A percentile compares a stretch with the other conserved stretches of the same genome.
These are phyloP conservation scores for Durio zibethinus DNA, from an alignment of 345 rosid species.

Conservation along the genomic window DNA sequence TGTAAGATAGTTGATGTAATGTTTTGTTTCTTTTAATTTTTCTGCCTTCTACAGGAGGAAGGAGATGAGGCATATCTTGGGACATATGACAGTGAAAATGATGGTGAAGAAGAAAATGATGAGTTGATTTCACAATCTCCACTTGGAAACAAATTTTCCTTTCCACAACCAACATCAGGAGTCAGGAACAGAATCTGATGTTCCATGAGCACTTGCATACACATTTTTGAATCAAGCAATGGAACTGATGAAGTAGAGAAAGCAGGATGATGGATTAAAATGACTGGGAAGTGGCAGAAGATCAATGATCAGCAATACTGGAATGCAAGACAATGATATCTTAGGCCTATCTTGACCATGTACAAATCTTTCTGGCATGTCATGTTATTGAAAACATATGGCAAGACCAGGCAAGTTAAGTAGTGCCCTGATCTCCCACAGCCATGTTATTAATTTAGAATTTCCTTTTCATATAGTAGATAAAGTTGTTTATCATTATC, in stretches of 20 bases:
- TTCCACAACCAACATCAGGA: constrained; percentile 18
- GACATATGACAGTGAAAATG: constrained; percentile 28
- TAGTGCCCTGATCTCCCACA: neutral
- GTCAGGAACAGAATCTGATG: constrained; percentile 17
- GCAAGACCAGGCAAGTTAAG: neutral
- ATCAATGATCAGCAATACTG: neutral
- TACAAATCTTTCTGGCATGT: neutral
- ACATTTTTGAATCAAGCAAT: neutral
- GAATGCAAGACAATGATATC: neutral
- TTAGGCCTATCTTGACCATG: neutral
- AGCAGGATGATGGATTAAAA: neutral
- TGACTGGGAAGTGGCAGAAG: neutral
- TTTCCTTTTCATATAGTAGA: neutral
- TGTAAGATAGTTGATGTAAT: neutral
- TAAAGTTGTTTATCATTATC: neutral
- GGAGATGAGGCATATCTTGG: constrained; percentile 41
- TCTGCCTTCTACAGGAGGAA: constrained; percentile 33
- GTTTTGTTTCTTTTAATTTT: neutral
- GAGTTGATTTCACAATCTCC: constrained; percentile 11
- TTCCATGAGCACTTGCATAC: constrained; percentile 11
- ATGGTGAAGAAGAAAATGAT: constrained; percentile 28
- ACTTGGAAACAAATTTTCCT: constrained; percentile 23
- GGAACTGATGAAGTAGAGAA: neutral
- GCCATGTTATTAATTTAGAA: neutral
- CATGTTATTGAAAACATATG: neutral